Evolutionary conservation across 306 rosid species (phyloP), one percentile per base, ranked within the genome.

Genomic region (Leucaena leucocephala): DNA sequence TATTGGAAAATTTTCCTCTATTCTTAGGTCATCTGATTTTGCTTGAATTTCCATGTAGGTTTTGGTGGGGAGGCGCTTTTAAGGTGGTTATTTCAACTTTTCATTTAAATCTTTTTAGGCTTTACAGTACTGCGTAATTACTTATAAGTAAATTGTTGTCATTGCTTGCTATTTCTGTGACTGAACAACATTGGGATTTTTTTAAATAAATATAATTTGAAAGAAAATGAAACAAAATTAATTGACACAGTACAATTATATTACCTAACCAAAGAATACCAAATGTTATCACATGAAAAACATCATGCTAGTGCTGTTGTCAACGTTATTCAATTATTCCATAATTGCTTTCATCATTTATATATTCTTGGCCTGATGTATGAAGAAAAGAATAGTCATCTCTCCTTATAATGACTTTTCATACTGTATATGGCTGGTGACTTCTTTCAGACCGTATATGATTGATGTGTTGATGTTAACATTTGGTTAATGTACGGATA

Each of bases 1-100:
- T 73, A 19, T 74, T 57, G 9, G 63, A 78, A 73, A 61, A 39
- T 15, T 54, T 38, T 14, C 42, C 81, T 54, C 11, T 3, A 69
- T 63, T 76, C 71, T 80, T 12, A 16, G 27, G 17, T 68, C 5
- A n/a, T 78, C 82, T 82, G 40, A 59, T 70, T 80, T 82, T 79
- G 50, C 76, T 71, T 70, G 68, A 72, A 77, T 72, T 6, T 80
- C 61, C 46, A 3, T 79, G 83, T 78, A 94, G 97, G 93, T 94
- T 94, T 87, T 94, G 98, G 98, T 74, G 77, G 86, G 98, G 91
- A 83, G 98, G 94, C 73, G 6, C 88, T 40, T 86, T 71, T 79
- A 94, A 89, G 98, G 98, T 94, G 86, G 72, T 68, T 38, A 65
- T 40, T 71, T 74, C 68, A 64, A 77, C 16, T 59, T 44, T 40